phyloP scores from a whole-genome alignment of 257 asterid species.

The Hygrophila difformis region DNA sequence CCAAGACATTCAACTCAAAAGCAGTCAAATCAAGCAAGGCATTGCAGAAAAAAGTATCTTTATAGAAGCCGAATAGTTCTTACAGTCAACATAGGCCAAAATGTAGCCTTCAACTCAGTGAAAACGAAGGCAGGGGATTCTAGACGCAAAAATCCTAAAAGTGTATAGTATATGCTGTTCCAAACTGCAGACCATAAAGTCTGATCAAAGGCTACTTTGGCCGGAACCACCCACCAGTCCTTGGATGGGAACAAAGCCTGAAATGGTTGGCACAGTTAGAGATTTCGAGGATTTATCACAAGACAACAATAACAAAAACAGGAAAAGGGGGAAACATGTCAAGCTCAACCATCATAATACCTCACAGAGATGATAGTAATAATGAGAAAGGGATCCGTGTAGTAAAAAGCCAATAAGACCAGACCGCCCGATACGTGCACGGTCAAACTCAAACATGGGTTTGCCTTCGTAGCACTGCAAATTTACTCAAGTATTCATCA shows the following conservation, averaged over 20 bases:
- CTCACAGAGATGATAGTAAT: constrained; percentile 83
- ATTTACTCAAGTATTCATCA: not conserved
- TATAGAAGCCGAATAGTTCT: constrained; percentile 30
- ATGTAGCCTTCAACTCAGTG: constrained; percentile 61
- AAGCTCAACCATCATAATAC: constrained; percentile 24
- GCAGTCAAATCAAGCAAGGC: too few relatives aligned
- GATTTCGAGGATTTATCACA: too few relatives aligned
- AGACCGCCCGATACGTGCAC: constrained; percentile 65
- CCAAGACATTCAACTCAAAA: too few relatives aligned
- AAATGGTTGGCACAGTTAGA: not conserved
- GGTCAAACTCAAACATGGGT: constrained; percentile 72
- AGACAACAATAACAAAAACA: constrained; percentile 2
- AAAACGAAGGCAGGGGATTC: constrained; percentile 59
- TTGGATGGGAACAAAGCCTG: constrained; percentile 78
- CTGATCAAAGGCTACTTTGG: constrained; percentile 70
- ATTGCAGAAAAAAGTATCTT: too few relatives aligned
- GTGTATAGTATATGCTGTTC: constrained; percentile 73
- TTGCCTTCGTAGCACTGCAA: constrained; percentile 82
- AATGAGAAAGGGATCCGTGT: constrained; percentile 88
- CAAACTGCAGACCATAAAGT: constrained; percentile 77
- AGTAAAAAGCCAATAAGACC: constrained; percentile 71
- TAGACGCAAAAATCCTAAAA: constrained; percentile 58
- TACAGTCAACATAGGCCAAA: constrained; percentile 81
- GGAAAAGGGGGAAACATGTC: not conserved
- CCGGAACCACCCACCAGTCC: constrained; percentile 98